Percentiles rank a stretch among this genome's conserved stretches.
phyloP scores from a whole-genome alignment of 768 basidiomycete genomes.

The Tephrocybe sp. region DNA sequence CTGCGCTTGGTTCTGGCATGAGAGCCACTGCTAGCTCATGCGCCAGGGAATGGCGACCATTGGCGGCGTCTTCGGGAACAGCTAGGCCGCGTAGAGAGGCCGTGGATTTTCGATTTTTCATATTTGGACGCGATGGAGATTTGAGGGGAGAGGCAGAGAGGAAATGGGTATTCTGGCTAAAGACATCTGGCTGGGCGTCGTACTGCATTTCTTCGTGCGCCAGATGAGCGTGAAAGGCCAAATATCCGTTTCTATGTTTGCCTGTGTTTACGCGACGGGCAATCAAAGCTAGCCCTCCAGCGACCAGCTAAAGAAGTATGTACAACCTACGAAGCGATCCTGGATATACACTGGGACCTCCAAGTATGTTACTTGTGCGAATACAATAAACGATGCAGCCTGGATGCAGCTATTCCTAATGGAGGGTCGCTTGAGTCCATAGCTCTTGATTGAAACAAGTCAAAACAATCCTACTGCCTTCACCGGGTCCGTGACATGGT shows the following conservation, averaged over 20 bases:
- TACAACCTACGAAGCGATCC: background rate
- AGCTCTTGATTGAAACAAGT: constrained; percentile 10
- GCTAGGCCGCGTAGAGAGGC: constrained; percentile 46
- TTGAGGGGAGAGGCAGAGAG: constrained; percentile 34
- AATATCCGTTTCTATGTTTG: constrained; percentile 17
- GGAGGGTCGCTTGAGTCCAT: background rate
- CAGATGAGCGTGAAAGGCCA: background rate
- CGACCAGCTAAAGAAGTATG: no score
- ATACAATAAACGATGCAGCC: no score
- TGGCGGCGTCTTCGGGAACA: constrained; percentile 42
- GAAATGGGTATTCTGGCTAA: constrained; percentile 29
- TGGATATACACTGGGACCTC: no score
- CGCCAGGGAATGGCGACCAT: constrained; percentile 69
- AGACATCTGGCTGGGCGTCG: constrained; percentile 29
- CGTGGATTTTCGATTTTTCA: constrained; percentile 45
- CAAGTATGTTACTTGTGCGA: no score
- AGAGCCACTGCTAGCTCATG: constrained; percentile 87
- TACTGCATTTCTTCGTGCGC: constrained; percentile 19
- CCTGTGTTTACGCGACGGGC: constrained; percentile 21
- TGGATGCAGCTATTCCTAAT: no score
- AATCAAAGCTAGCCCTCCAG: background rate
- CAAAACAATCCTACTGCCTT: constrained; percentile 4
- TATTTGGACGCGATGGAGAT: constrained; percentile 33
- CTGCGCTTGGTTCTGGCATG: constrained; percentile 81
- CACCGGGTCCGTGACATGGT: constrained; percentile 9